phyloP scores from a whole-genome alignment of 78 protist genomes.

The Dictyostelium brefeldianum region DNA sequence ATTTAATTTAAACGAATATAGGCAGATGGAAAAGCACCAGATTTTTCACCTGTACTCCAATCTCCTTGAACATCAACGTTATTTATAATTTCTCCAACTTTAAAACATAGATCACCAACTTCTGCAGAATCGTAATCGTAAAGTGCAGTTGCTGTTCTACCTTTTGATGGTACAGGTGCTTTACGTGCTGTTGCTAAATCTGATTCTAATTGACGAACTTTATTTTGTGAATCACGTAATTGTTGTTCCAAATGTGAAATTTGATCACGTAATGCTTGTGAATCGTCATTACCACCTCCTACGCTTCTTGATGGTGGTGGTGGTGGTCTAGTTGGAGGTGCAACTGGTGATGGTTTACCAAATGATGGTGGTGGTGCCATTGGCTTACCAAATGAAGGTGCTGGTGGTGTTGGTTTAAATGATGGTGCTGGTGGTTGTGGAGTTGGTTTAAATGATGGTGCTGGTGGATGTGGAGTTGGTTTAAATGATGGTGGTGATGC shows the following conservation, averaged over 20 bases:
- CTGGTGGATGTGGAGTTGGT: constrained; percentile 25
- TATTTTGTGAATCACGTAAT: constrained; percentile 5
- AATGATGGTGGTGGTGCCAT: constrained; percentile 18
- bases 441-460: not conserved
- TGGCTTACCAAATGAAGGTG: constrained; percentile 43
- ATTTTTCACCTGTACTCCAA: constrained; percentile 35
- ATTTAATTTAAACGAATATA: too few species aligned
- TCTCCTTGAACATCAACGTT: constrained; percentile 14
- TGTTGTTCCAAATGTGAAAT: constrained; percentile 38
- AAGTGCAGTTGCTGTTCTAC: constrained; percentile 47
- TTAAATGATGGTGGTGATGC: constrained; percentile 19
- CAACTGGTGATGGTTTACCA: not conserved
- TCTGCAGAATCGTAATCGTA: constrained; percentile 17
- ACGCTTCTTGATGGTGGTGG: constrained; percentile 71
- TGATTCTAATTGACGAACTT: constrained; percentile 32
- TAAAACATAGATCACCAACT: constrained; percentile 40
- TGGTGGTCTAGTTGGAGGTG: constrained; percentile 66
- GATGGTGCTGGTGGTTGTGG: constrained; percentile 40
- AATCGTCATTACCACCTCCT: not conserved
- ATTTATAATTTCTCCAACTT: constrained; percentile 31
- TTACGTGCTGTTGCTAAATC: constrained; percentile 4
- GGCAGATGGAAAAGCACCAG: constrained; percentile 42
- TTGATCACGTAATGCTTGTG: constrained; percentile 8
- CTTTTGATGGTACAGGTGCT: not conserved
- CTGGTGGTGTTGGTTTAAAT: constrained; percentile 39